Base-by-base conservation (phyloP, 2,329 filamentous ascomycete species). In the Colletotrichum cuscutae region DNA sequence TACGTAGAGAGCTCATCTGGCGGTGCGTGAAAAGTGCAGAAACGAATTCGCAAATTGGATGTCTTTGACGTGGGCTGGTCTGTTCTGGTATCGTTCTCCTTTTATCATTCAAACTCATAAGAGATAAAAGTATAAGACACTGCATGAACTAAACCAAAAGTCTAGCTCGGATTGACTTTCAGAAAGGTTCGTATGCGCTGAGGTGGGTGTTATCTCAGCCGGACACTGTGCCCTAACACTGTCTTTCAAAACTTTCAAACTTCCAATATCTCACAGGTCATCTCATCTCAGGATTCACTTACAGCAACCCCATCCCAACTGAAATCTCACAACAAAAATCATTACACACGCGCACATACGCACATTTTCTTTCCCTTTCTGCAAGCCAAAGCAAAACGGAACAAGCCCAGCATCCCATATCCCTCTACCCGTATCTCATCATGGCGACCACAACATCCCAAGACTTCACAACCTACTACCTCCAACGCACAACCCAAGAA, bases 401-500 rank as follows among this genome's bases (percentile, higher is more conserved):
- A 35, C 32, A 35, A 35, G 32, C 32, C 9, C 11, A 35, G 11
- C 32, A 35, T 35, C 32, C 12, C 32, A 1, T 35, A 46, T 28
- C 35, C 12, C 11, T n/a, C 4, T 22, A 26, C 1, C 4, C 8
- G 4, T 9, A 26, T 15, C 12, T 5, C 22, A 35, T 24, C 24
- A 63, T 62, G 68, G 49, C 64, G 24, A 26, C 56, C 42, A 19
- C 72, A 46, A 13, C 42, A 13, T 62, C 60, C 3, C 61, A 72
- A 57, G 83, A 85, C 28, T 94, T 94, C 81, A 85, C 87, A 9
- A 84, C 90, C 11, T 92, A 90, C 80, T 95, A 95, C 80, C 88
- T 95, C 59, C 90, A 92, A 77, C 90, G 89, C 72, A 85, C 91
- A 6, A 94, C 93, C 0, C 84, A 86, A 63, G 93, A 95, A 79